Evolutionary conservation across 2,329 filamentous ascomycete genomes (phyloP), one percentile per base, ranked within the genome.

Genomic region (Fusarium sp.): DNA sequence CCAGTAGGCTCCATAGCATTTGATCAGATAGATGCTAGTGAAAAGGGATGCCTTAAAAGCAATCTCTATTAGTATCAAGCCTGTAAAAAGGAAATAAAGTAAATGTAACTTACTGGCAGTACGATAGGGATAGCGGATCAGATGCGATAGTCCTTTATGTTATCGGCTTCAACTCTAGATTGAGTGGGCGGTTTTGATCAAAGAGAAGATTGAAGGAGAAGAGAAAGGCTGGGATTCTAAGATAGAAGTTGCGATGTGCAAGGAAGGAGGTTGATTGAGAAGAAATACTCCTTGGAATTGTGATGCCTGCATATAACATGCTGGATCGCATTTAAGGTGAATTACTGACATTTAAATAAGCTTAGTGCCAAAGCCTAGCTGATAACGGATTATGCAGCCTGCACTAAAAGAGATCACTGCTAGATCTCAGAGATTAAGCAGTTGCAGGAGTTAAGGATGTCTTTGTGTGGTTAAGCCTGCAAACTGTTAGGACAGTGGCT

Each of bases 81-180:
- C 26, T 31, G 0, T 11, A 11, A 6, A 15, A 22, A 22, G 3
- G 9, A 7, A 7, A 0, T 5, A 3, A 11, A 31, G 6, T 1
- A 15, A 48, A 48, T 22, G 0, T 22, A 15, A 13, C 26, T 22
- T 47, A 47, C 24, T 47, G 6, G 12, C n/a, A 15, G 22, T 6
- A n/a, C 6, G 10, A 3, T n/a, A 3, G 14, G 13, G 22, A 0
- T 15, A 42, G 39, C 22, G 9, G 39, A 41, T 41, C 39, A 41
- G 7, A 41, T 41, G 22, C 22, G 8, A 22, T 41, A 41, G 2
- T 6, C n/a, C 12, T 41, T n/a, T 15, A 9, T 41, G 20, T 6
- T 41, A n/a, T 41, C 13, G 1, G 7, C n/a, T n/a, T 15, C 8
- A n/a, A 41, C 39, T n/a, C 22, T 4, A 15, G 22, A 41, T n/a